Evolutionary conservation across 768 basidiomycete genomes (phyloP).

Genomic region (Hebeloma cylindrosporum): DNA sequence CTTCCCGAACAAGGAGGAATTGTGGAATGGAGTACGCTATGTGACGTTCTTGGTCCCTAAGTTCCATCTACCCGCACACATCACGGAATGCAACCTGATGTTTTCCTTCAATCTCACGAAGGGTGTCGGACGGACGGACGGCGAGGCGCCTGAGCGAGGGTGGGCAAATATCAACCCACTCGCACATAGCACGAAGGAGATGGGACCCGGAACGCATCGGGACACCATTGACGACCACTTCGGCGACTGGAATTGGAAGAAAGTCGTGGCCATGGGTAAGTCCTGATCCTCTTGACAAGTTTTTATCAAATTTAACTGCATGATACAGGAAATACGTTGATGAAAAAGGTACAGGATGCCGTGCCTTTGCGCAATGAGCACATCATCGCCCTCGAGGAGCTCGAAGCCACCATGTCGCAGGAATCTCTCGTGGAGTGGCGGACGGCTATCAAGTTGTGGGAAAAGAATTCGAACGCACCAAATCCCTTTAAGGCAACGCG

Average conservation of each 20-base stretch:
- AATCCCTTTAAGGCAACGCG: constrained; percentile 23
- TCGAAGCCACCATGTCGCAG: constrained; percentile 9
- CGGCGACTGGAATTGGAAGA: constrained; percentile 36
- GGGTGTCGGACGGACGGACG: constrained; percentile 36
- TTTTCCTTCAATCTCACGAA: constrained; percentile 24
- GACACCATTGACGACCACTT: constrained; percentile 39
- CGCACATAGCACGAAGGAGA: constrained; percentile 37
- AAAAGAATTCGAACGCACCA: constrained; percentile 15
- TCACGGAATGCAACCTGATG: constrained; percentile 3
- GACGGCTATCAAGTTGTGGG: constrained; percentile 21
- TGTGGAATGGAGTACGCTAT: not conserved
- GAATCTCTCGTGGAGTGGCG: constrained; percentile 14
- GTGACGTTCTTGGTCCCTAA: constrained; percentile 26
- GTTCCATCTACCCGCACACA: constrained; percentile 27
- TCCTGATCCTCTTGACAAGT: too few relatives aligned
- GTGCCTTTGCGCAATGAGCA: constrained; percentile 10
- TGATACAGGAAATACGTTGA: constrained; percentile 11
- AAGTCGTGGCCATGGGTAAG: constrained; percentile 25
- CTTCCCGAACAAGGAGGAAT: not conserved
- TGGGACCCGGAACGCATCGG: constrained; percentile 28
- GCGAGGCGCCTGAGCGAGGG: constrained; percentile 34
- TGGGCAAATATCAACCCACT: constrained; percentile 29
- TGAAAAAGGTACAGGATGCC: constrained; percentile 17
- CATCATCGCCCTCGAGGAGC: constrained; percentile 6
- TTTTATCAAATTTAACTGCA: not conserved